phyloP scores from a whole-genome alignment of 1,139 yeast genomes.

The Sugiyamaella grinbergsii region DNA sequence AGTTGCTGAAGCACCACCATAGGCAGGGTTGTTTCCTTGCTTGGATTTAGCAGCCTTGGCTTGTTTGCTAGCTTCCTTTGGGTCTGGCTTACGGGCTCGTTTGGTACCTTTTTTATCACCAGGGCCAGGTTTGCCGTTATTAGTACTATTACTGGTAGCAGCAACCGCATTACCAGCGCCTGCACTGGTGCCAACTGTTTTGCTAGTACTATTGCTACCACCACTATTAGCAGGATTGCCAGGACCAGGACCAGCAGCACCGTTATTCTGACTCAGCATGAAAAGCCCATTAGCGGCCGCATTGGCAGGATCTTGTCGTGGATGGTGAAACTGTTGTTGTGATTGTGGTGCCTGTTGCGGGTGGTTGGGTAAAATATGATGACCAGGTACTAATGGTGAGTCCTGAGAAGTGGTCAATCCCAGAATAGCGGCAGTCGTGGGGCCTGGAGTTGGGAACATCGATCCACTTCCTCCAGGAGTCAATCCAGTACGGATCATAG shows the following conservation, averaged over 20 bases:
- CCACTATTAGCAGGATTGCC: background rate
- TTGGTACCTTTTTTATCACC: background rate
- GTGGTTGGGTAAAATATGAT: background rate
- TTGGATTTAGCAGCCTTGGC: constrained; percentile 9
- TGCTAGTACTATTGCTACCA: background rate
- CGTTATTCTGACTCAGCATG: constrained; percentile 34
- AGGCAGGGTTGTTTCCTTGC: background rate
- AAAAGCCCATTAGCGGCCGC: constrained; percentile 41
- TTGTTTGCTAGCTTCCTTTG: constrained; percentile 6
- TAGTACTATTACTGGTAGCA: background rate
- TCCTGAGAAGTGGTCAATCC: constrained; percentile 32
- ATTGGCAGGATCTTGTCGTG: constrained; percentile 18
- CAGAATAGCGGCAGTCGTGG: constrained; percentile 43
- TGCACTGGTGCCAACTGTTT: background rate
- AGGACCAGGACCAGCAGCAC: background rate
- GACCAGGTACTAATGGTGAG: background rate
- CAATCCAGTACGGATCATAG: constrained; percentile 39
- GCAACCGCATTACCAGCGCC: background rate
- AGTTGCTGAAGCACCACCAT: background rate
- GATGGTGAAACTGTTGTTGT: constrained; percentile 4
- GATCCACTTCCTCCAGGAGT: constrained; percentile 44
- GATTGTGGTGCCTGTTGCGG: constrained; percentile 6
- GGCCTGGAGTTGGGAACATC: constrained; percentile 44
- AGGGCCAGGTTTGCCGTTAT: no score
- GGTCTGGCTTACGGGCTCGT: constrained; percentile 4